Evolutionary conservation across 2,329 filamentous ascomycete genomes (phyloP).

Genomic region (Neofusicoccum ribis): DNA sequence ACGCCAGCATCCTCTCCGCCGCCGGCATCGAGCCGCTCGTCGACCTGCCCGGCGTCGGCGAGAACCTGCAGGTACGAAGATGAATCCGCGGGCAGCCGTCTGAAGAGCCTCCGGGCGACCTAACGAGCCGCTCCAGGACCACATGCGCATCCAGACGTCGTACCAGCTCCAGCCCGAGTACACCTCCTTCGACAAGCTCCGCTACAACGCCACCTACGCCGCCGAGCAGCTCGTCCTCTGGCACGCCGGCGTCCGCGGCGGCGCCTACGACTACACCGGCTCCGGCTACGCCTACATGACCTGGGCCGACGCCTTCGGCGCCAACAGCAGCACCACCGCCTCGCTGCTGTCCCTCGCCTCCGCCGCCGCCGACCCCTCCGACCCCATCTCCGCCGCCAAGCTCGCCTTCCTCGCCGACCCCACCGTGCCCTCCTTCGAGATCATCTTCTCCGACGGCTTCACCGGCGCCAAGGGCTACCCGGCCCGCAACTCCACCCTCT

Average conservation of each 20-base stretch:
- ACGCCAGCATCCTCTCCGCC: slow-evolving; percentile 51
- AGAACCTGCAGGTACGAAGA: slow-evolving; percentile 48
- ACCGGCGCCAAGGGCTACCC: slow-evolving; percentile 42
- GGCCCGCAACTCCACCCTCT: slow-evolving; percentile 16
- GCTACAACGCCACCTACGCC: slow-evolving; percentile 34
- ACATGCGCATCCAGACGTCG: slow-evolving; percentile 34
- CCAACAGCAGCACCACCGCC: slow-evolving; percentile 36
- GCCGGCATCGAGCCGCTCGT: slow-evolving; percentile 56
- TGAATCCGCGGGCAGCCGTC: no score
- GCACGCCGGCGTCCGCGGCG: slow-evolving; percentile 33
- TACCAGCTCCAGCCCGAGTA: slow-evolving; percentile 33
- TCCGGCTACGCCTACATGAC: slow-evolving; percentile 45
- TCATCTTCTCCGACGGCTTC: slow-evolving; percentile 50
- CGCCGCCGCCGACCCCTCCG: slow-evolving; percentile 17
- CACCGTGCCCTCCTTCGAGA: slow-evolving; percentile 43
- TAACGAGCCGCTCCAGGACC: slow-evolving; percentile 48
- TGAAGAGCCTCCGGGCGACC: no score
- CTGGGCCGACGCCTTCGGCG: slow-evolving; percentile 42
- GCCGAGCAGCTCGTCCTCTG: slow-evolving; percentile 44
- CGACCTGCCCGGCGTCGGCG: slow-evolving; percentile 63
- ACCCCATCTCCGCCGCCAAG: slow-evolving; percentile 26
- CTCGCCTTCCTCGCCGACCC: slow-evolving; percentile 37
- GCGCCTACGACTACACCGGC: slow-evolving; percentile 21
- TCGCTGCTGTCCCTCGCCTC: slow-evolving; percentile 27
- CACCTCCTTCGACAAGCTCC: slow-evolving; percentile 35